Conservation (phyloP, 257 asterid species). For the Solanum commersonii region DNA sequence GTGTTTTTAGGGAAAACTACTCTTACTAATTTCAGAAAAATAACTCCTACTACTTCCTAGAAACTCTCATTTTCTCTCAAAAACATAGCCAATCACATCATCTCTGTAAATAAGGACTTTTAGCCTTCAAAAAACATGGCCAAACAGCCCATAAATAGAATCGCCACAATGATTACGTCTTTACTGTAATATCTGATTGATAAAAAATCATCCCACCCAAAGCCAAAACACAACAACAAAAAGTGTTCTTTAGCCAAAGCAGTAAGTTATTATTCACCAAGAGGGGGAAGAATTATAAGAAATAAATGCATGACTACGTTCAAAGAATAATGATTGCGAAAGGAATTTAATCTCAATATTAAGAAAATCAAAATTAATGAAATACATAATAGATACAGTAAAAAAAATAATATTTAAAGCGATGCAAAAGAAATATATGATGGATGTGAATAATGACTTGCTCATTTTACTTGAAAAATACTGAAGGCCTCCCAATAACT, state of each 20-base stretch:
- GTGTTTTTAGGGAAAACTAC: not conserved
- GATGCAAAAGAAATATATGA: not conserved
- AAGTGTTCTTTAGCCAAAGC: not conserved
- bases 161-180: not conserved
- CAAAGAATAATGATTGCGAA: not conserved
- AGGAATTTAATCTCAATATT: not conserved
- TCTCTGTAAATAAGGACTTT: no score
- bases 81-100: not conserved
- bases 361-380: not conserved
- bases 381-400: not conserved
- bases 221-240: not conserved
- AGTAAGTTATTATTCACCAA: not conserved
- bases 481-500: not conserved
- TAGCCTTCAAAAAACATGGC: not conserved
- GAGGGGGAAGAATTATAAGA: not conserved
- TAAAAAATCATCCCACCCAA: not conserved
- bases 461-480: not conserved
- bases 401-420: not conserved
- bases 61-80: not conserved
- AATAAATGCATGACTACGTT: not conserved
- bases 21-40: no score
- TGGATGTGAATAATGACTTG: not conserved
- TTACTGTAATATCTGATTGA: not conserved
- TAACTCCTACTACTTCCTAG: not conserved
- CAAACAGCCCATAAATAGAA: not conserved